phyloP scores from a whole-genome alignment of 2,329 filamentous ascomycete genomes.

The Ceratocystis harringtonii region DNA sequence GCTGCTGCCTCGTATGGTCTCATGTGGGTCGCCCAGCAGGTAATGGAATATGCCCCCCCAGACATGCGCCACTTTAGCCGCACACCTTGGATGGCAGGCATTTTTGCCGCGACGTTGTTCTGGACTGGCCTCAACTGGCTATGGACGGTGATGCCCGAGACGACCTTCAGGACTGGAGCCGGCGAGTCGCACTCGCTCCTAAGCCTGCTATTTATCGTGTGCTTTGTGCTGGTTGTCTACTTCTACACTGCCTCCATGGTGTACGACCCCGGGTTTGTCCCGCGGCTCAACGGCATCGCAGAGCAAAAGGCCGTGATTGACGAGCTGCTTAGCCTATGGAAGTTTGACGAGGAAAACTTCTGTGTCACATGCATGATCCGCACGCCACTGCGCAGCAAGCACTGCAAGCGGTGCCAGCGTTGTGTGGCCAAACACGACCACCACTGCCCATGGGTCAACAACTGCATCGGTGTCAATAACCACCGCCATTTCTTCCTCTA shows the following conservation, averaged over 20 bases:
- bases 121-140: constrained; percentile 66
- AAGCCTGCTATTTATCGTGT: constrained; percentile 58
- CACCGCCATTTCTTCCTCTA: constrained; percentile 93
- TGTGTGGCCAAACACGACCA: constrained; percentile 96
- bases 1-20: constrained; percentile 51
- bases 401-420: constrained; percentile 78
- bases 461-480: constrained; percentile 91
- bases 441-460: constrained; percentile 96
- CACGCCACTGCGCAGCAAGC: constrained; percentile 84
- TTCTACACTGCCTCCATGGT: constrained; percentile 81
- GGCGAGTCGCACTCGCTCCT: constrained; percentile 44
- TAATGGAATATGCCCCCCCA: constrained; percentile 66
- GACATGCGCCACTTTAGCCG: constrained; percentile 84
- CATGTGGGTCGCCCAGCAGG: constrained; percentile 62
- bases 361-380: constrained; percentile 91
- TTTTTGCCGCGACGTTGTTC: constrained; percentile 79
- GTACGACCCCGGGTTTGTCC: constrained; percentile 82
- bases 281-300: constrained; percentile 75
- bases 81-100: constrained; percentile 85
- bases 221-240: constrained; percentile 55
- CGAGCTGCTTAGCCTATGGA: constrained; percentile 68
- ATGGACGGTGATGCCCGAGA: constrained; percentile 47
- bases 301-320: constrained; percentile 83
- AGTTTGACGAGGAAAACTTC: constrained; percentile 88
- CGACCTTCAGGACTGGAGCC: constrained; percentile 30